Conservation (phyloP, 169 alveolate species). For the Miamiensis avidus region DNA sequence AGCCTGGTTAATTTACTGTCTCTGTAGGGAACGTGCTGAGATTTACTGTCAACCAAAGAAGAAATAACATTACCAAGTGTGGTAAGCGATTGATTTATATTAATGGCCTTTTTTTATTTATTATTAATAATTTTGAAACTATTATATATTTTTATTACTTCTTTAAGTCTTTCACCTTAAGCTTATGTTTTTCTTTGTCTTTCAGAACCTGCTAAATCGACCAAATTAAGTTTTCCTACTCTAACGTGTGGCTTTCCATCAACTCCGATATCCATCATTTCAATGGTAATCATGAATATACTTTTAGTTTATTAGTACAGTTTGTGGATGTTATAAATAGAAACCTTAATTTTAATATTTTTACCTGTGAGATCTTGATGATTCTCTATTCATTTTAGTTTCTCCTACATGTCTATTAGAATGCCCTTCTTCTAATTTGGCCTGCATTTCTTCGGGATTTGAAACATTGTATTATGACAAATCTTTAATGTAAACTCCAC, state of each 20-base stretch:
- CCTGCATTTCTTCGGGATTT: neutral
- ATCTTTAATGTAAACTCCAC: slow-evolving; percentile 89
- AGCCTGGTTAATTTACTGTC: slow-evolving; percentile 71
- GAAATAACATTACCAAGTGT: slow-evolving; percentile 79
- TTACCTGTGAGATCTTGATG: slow-evolving; percentile 23
- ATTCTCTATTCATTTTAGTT: slow-evolving; percentile 25
- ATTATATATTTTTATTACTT: slow-evolving; percentile 2
- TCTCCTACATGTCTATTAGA: slow-evolving; percentile 36
- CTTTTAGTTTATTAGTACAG: neutral
- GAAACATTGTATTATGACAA: neutral
- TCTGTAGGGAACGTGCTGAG: slow-evolving; percentile 67
- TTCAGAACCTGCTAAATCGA: slow-evolving; percentile 86
- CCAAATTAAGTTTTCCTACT: slow-evolving; percentile 76
- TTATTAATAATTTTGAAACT: neutral
- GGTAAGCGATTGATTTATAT: slow-evolving; percentile 73
- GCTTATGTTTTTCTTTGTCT: slow-evolving; percentile 67
- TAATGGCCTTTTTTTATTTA: slow-evolving; percentile 45
- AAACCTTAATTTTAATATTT: no score
- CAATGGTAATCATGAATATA: neutral
- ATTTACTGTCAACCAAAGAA: slow-evolving; percentile 70
- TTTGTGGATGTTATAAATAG: neutral
- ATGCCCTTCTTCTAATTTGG: neutral
- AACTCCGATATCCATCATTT: neutral
- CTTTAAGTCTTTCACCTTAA: slow-evolving; percentile 70
- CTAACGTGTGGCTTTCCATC: slow-evolving; percentile 46